Percentiles rank a stretch among this genome's conserved stretches.
Conservation (phyloP, 306 rosid species). For the barrel medic (Medicago truncatula) region DNA sequence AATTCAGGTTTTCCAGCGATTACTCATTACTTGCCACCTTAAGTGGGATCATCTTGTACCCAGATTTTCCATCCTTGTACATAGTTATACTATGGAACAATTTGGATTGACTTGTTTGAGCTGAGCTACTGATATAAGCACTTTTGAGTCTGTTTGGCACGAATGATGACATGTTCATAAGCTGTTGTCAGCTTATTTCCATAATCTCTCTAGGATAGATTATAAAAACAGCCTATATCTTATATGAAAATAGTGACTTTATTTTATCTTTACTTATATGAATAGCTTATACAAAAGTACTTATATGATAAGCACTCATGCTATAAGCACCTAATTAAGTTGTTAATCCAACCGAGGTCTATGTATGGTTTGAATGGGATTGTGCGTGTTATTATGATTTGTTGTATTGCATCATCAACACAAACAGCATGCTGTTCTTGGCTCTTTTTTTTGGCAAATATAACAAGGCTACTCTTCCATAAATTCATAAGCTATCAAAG, state of each 20-base stretch:
- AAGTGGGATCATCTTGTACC: background rate
- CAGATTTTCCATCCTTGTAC: background rate
- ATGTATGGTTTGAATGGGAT: background rate
- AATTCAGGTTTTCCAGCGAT: background rate
- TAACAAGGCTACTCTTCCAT: background rate
- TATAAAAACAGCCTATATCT: background rate
- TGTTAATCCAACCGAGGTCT: background rate
- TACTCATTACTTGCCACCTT: background rate
- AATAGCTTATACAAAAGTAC: background rate
- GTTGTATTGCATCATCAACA: background rate
- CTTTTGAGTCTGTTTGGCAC: background rate
- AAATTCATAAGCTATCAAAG: constrained; percentile 22
- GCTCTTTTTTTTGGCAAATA: too few relatives aligned
- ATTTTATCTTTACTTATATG: background rate
- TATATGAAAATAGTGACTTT: background rate
- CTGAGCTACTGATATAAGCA: background rate
- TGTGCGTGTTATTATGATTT: background rate
- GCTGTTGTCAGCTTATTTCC: background rate
- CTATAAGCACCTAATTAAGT: background rate
- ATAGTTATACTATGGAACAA: background rate
- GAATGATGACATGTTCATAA: background rate
- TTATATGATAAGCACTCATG: background rate
- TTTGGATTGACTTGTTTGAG: background rate
- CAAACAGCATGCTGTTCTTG: background rate
- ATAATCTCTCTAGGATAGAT: background rate